phyloP scores from a whole-genome alignment of 2,329 filamentous ascomycete genomes.

The Trichoderma lentiforme region DNA sequence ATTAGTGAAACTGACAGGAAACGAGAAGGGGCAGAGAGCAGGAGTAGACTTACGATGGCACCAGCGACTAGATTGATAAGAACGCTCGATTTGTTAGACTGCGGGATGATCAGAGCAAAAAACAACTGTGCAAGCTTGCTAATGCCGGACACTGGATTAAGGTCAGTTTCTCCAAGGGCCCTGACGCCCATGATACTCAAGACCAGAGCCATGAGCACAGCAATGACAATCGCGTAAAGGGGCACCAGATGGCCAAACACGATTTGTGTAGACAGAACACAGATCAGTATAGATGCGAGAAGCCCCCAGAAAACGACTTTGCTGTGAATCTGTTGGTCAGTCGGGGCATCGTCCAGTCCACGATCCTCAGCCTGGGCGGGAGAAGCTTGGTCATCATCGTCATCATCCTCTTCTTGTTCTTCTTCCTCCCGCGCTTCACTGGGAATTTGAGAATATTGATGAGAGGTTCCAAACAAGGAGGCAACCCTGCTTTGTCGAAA shows the following conservation, averaged over 20 bases:
- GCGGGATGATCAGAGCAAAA: conserved; percentile 85
- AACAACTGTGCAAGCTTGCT: conserved; percentile 94
- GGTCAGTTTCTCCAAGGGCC: conserved; percentile 75
- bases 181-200: conserved; percentile 72
- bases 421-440: background rate
- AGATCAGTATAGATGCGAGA: conserved; percentile 71
- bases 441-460: conserved; percentile 27
- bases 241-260: conserved; percentile 83
- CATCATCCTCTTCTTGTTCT: background rate
- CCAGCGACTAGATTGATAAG: conserved; percentile 93
- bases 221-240: conserved; percentile 68
- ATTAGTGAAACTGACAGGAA: background rate
- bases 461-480: conserved; percentile 20
- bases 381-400: conserved; percentile 18
- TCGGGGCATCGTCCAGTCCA: conserved; percentile 73
- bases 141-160: conserved; percentile 95
- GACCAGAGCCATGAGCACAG: conserved; percentile 80
- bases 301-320: conserved; percentile 72
- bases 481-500: conserved; percentile 23
- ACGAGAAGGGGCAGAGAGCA: background rate
- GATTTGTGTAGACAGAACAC: conserved; percentile 74
- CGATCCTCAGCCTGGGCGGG: conserved; percentile 24
- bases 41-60: conserved; percentile 56
- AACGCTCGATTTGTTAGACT: conserved; percentile 77
- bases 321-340: conserved; percentile 74